Evolutionary conservation across 495 filamentous ascomycete species (phyloP).

Genomic region (Parathielavia hyrcaniae): DNA sequence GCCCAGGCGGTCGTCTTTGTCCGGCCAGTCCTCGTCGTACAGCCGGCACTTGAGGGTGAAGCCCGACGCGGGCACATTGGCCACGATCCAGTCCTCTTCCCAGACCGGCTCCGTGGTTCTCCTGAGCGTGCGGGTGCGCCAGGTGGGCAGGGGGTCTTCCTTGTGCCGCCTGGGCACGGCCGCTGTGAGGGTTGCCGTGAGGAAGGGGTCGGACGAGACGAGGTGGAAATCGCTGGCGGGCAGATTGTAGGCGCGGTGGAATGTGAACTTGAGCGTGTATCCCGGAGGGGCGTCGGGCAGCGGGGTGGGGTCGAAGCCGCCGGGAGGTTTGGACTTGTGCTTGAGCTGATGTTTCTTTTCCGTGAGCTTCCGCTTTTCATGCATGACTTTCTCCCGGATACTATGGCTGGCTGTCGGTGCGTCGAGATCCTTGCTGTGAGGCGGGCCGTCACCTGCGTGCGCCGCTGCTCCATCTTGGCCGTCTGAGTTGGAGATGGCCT

Average conservation of each 20-base stretch:
- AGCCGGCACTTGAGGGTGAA: constrained; percentile 74
- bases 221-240: constrained; percentile 73
- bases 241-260: constrained; percentile 72
- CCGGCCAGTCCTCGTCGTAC: constrained; percentile 81
- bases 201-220: constrained; percentile 77
- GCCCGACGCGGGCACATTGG: constrained; percentile 71
- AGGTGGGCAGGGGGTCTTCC: constrained; percentile 64
- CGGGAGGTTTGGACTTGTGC: constrained; percentile 58
- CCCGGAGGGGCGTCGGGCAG: constrained; percentile 65
- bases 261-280: constrained; percentile 78
- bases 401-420: constrained; percentile 5
- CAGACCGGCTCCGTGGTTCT: constrained; percentile 66
- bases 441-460: background rate
- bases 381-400: constrained; percentile 46
- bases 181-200: constrained; percentile 60
- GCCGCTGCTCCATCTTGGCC: background rate
- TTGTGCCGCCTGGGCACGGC: constrained; percentile 66
- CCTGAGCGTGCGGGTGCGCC: constrained; percentile 70
- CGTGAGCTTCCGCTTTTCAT: constrained; percentile 53
- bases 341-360: constrained; percentile 50
- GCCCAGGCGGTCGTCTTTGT: constrained; percentile 82
- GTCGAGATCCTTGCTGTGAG: background rate
- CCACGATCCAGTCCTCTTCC: constrained; percentile 81
- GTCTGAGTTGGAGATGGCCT: background rate
- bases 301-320: constrained; percentile 73